Conservation (phyloP, 1,284 basidiomycete species). For the Lignosus rhinocerotis region DNA sequence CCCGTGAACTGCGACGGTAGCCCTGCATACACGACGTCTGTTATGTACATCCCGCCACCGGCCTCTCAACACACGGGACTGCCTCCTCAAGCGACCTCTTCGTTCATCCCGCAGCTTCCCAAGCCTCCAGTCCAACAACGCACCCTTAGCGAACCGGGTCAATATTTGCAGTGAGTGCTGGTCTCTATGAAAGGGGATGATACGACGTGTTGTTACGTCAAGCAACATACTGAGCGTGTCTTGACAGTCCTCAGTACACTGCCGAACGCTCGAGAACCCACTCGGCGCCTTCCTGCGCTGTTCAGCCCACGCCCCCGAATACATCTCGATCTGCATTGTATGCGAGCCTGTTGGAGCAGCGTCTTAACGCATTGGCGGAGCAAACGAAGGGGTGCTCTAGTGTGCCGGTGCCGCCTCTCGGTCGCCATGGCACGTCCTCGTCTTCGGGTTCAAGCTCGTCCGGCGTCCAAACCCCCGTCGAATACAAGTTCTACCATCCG, state of each 20-base stretch:
- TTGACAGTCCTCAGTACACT: neutral
- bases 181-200: neutral
- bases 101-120: neutral
- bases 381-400: neutral
- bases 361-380: neutral
- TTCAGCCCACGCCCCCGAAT: neutral
- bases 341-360: neutral
- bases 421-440: slow-evolving; percentile 11
- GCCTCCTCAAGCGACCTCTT: neutral
- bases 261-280: neutral
- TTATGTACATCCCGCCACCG: no score
- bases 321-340: neutral
- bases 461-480: slow-evolving; percentile 4
- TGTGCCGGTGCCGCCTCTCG: slow-evolving; percentile 4
- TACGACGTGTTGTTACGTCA: neutral
- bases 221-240: neutral
- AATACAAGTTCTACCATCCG: slow-evolving; percentile 7
- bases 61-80: neutral
- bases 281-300: neutral
- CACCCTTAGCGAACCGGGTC: neutral
- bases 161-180: neutral
- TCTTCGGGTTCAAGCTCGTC: neutral
- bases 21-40: no score
- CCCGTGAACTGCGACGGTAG: no score
- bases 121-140: neutral